A percentile compares a stretch with the other conserved stretches of the same genome.
Evolutionary conservation across 805 yeast species (phyloP).

Genomic region (Starmerella gropengiesseri): DNA sequence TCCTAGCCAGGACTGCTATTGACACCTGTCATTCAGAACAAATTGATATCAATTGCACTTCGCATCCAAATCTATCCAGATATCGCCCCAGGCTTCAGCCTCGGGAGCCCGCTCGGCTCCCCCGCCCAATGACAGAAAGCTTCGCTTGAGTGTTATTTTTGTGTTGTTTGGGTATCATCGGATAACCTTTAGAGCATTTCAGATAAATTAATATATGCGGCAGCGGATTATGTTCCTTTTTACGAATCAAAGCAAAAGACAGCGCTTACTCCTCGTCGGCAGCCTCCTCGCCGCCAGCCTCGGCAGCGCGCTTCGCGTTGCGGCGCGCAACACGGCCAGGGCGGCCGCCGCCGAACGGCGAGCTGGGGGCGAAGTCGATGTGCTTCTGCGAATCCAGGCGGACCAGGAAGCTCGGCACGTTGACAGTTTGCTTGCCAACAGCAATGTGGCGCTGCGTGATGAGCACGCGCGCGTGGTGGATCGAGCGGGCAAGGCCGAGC

Average conservation of each 20-base stretch:
- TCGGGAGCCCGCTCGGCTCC: too few relatives aligned
- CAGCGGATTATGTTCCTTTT: not conserved
- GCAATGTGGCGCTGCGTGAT: conserved; percentile 99
- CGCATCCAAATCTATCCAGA: too few relatives aligned
- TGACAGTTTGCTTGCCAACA: conserved; percentile 99
- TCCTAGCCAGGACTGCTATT: too few relatives aligned
- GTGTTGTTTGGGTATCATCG: too few relatives aligned
- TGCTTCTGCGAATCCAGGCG: conserved; percentile 99
- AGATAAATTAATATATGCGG: conserved; percentile 3
- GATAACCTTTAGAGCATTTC: conserved; percentile 3
- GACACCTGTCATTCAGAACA: too few relatives aligned
- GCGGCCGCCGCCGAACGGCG: conserved; percentile 99
- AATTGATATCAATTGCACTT: too few relatives aligned
- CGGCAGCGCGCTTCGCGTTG: conserved; percentile 55
- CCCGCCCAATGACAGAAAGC: too few relatives aligned
- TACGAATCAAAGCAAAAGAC: conserved; percentile 1
- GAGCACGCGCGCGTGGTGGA: conserved; percentile 99
- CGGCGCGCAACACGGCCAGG: conserved; percentile 99
- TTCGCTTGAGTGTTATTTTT: too few relatives aligned
- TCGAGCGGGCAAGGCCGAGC: conserved; percentile 97
- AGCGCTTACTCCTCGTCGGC: conserved; percentile 27
- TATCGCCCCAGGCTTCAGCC: too few relatives aligned
- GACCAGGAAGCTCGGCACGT: conserved; percentile 98
- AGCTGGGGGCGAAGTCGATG: conserved; percentile 97
- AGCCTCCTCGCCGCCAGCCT: conserved; percentile 65